Evolutionary conservation across 2,329 filamentous ascomycete genomes (phyloP).

Genomic region (Trichoderma sp.): DNA sequence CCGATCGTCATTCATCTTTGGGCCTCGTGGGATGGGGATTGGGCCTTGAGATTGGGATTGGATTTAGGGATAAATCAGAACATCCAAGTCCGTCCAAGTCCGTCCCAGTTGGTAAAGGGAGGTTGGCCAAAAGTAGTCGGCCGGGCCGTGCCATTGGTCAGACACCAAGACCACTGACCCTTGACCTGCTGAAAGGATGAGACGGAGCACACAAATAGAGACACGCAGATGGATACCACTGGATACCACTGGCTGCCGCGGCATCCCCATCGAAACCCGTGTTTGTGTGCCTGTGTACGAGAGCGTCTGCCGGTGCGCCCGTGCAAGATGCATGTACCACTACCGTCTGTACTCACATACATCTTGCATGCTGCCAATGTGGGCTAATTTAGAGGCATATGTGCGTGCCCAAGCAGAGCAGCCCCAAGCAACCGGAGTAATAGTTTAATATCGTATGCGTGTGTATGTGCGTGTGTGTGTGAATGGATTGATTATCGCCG

Average conservation of each 20-base stretch:
- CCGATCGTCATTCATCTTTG: not conserved
- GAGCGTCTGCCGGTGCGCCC: not conserved
- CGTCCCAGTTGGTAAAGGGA: not conserved
- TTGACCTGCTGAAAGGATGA: conserved; percentile 24
- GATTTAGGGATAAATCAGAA: not conserved
- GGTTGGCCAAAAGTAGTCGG: not conserved
- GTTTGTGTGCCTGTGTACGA: not conserved
- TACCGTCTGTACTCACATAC: not conserved
- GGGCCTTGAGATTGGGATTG: not conserved
- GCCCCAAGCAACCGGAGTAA: not conserved
- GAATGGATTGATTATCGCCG: not conserved
- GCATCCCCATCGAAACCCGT: conserved; percentile 10
- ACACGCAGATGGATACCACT: not conserved
- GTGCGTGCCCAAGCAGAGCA: not conserved
- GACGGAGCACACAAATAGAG: not conserved
- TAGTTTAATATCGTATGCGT: not conserved
- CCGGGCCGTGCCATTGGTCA: conserved; percentile 8
- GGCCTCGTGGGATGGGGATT: not conserved
- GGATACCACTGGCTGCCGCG: not conserved
- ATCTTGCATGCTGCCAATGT: not conserved
- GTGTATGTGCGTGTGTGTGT: not conserved
- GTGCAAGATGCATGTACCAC: not conserved
- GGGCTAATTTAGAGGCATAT: not conserved
- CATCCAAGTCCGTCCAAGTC: not conserved
- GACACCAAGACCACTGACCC: conserved; percentile 5